Evolutionary conservation across 345 rosid species (phyloP).

Genomic region (Brassica cretica): DNA sequence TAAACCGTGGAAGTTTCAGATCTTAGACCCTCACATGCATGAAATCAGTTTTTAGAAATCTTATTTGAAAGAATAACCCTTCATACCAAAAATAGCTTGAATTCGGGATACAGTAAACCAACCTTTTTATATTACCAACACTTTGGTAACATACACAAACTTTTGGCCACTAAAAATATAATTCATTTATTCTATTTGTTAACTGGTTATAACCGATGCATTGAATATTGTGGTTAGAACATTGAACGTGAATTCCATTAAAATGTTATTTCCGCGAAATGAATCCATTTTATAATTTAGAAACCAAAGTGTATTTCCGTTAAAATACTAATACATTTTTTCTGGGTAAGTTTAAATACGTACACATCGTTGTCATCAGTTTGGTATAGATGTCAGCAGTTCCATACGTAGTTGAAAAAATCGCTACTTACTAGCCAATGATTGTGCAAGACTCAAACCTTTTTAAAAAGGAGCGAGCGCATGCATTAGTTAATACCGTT

Average conservation of each 20-base stretch:
- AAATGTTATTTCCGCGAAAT: background rate
- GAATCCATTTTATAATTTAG: background rate
- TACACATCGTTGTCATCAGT: background rate
- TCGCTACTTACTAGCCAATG: constrained; percentile 3
- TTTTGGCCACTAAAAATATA: background rate
- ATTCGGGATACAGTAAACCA: too few species aligned
- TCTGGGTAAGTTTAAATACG: background rate
- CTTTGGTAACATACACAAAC: background rate
- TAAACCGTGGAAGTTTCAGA: too few species aligned
- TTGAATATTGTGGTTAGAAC: background rate
- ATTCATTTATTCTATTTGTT: background rate
- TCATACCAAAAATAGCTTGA: too few species aligned
- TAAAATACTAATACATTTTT: background rate
- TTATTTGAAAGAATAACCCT: too few species aligned
- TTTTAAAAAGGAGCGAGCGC: background rate
- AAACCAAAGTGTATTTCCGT: background rate
- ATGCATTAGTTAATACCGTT: constrained; percentile 42
- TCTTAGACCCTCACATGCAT: too few species aligned
- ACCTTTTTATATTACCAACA: too few species aligned
- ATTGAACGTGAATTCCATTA: background rate
- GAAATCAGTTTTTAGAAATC: too few species aligned
- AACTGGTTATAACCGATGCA: background rate
- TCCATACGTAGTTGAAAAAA: background rate
- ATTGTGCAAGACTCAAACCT: background rate
- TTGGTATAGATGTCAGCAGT: background rate